phyloP scores from a whole-genome alignment of 2,329 filamentous ascomycete species.

The Colletotrichum eremochloae region DNA sequence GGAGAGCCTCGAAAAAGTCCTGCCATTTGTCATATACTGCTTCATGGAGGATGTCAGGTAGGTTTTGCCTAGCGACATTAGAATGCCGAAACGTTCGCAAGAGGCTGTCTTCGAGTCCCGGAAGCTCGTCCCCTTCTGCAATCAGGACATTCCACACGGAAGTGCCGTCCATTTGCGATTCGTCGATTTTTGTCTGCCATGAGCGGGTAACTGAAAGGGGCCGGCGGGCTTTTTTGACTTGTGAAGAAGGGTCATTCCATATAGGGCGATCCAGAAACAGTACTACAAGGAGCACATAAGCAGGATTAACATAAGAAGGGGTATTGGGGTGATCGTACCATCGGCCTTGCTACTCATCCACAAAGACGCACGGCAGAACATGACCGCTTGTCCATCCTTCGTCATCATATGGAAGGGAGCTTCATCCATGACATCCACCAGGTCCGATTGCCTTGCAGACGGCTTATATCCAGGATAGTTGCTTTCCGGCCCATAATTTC shows the following conservation, averaged over 20 bases:
- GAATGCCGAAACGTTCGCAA: constrained; percentile 28
- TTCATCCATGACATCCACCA: constrained; percentile 43
- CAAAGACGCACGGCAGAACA: constrained; percentile 52
- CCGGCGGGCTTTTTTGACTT: constrained; percentile 44
- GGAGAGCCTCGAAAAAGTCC: constrained; percentile 49
- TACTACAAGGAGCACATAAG: constrained; percentile 42
- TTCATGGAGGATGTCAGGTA: constrained; percentile 43
- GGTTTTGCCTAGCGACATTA: constrained; percentile 20
- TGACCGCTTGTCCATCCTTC: constrained; percentile 42
- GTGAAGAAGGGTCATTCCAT: constrained; percentile 43
- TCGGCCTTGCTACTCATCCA: constrained; percentile 49
- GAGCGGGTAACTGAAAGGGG: constrained; percentile 29
- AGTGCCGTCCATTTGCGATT: constrained; percentile 38
- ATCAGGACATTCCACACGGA: constrained; percentile 40
- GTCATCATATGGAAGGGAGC: constrained; percentile 44
- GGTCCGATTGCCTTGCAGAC: constrained; percentile 28
- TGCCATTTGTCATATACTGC: constrained; percentile 52
- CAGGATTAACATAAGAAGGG: background rate
- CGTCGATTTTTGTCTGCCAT: constrained; percentile 39
- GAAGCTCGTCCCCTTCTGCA: constrained; percentile 37
- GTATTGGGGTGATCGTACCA: background rate
- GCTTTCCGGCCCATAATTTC: background rate
- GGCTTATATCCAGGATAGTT: constrained; percentile 15
- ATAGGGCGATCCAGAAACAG: constrained; percentile 50
- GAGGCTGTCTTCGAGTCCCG: constrained; percentile 36